Evolutionary conservation across 352 stramenopile species (phyloP).

Genomic region (Phytopythium boreale): DNA sequence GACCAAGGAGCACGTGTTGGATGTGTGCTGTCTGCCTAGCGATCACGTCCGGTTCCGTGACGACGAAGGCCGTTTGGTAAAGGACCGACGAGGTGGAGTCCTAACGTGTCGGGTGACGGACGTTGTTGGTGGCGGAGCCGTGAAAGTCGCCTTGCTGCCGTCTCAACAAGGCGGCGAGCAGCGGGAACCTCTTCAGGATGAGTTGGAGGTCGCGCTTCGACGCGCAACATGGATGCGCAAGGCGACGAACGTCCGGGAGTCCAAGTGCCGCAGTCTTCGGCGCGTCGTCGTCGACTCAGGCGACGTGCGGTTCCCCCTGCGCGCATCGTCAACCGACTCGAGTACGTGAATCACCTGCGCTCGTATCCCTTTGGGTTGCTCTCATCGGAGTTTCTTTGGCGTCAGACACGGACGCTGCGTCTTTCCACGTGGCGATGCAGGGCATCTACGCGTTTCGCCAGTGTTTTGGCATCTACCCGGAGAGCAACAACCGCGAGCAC

Average conservation of each 20-base stretch:
- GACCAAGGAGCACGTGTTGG: constrained; percentile 17
- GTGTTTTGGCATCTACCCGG: constrained; percentile 16
- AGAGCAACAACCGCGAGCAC: constrained; percentile 22
- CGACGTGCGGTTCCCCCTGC: not conserved
- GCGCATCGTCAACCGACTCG: not conserved
- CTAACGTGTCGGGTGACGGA: not conserved
- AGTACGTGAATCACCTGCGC: not conserved
- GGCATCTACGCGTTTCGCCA: constrained; percentile 23
- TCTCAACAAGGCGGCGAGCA: not conserved
- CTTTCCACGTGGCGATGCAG: constrained; percentile 22
- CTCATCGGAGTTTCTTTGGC: not conserved
- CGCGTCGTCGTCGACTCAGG: not conserved
- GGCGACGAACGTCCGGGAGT: not conserved
- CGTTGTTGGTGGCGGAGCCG: not conserved
- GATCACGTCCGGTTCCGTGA: not conserved
- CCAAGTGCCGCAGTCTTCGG: not conserved
- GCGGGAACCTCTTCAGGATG: not conserved
- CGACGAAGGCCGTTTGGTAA: not conserved
- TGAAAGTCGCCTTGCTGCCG: not conserved
- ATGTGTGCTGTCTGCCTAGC: not conserved
- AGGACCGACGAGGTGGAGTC: not conserved
- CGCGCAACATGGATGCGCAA: not conserved
- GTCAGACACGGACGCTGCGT: not conserved
- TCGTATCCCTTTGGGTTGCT: not conserved
- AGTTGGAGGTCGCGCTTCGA: not conserved